Conservation (phyloP, 768 basidiomycete species). For the Punctularia strigosozonata region DNA sequence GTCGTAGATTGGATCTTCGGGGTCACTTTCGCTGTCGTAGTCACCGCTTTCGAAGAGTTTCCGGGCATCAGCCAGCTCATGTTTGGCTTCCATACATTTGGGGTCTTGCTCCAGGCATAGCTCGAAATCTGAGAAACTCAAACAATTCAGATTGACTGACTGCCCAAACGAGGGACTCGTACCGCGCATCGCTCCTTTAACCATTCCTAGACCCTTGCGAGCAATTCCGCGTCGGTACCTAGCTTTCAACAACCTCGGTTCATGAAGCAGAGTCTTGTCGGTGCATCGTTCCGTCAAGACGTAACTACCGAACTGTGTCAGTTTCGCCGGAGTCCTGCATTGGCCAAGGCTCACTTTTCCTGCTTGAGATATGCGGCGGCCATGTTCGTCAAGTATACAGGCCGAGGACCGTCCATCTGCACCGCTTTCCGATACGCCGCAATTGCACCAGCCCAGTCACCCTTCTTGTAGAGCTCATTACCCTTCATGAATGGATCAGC, state of each 20-base stretch:
- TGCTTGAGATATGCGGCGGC: background rate
- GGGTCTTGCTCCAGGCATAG: background rate
- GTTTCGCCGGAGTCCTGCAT: background rate
- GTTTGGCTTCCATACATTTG: background rate
- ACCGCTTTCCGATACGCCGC: background rate
- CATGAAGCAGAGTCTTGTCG: background rate
- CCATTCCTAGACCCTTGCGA: background rate
- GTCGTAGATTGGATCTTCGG: background rate
- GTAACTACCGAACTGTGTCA: background rate
- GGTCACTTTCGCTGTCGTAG: background rate
- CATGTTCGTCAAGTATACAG: background rate
- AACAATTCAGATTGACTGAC: background rate
- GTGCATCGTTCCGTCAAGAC: background rate
- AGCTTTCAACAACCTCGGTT: background rate
- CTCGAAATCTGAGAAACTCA: slow-evolving; percentile 1
- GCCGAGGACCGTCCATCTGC: background rate
- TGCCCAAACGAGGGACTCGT: background rate
- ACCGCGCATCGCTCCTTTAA: background rate
- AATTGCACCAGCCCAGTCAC: background rate
- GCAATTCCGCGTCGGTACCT: background rate
- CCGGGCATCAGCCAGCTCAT: background rate
- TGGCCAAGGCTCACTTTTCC: background rate
- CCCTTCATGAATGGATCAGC: background rate
- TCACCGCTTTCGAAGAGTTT: background rate
- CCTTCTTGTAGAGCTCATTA: background rate